Percentiles rank a stretch among this genome's conserved stretches.
Evolutionary conservation across 176 grass and related monocot species (phyloP).

Genomic region (Bolboschoenus planiculmis): DNA sequence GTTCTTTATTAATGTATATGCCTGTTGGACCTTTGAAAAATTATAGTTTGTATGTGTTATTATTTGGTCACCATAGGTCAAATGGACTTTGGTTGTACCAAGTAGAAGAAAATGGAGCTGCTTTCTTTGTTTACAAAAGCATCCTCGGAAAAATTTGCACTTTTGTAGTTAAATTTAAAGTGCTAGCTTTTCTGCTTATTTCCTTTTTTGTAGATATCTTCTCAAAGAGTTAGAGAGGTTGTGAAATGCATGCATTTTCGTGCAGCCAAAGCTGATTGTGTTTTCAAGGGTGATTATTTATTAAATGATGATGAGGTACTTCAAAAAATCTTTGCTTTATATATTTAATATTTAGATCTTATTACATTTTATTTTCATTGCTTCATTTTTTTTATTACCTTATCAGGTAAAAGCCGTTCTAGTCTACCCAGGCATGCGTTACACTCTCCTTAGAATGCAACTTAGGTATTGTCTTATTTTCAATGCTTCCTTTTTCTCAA

Average conservation of each 20-base stretch:
- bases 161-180: not conserved
- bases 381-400: conserved; percentile 17
- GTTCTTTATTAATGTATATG: not conserved
- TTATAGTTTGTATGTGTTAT: not conserved
- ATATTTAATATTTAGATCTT: not conserved
- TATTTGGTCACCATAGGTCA: not conserved
- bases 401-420: conserved; percentile 69
- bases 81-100: not conserved
- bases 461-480: conserved; percentile 51
- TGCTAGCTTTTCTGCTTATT: not conserved
- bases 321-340: conserved; percentile 13
- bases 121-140: not conserved
- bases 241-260: conserved; percentile 92
- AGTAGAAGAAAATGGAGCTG: not conserved
- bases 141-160: not conserved
- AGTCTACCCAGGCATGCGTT: conserved; percentile 66
- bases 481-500: not conserved
- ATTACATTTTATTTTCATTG: not conserved
- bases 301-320: conserved; percentile 65
- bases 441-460: conserved; percentile 68
- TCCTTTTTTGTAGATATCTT: conserved; percentile 56
- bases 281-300: conserved; percentile 82
- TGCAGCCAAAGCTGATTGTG: conserved; percentile 70
- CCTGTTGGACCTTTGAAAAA: not conserved
- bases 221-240: conserved; percentile 79